Base-by-base conservation (phyloP, 2,329 filamentous ascomycete genomes). In the Pseudogymnoascus sp. region DNA sequence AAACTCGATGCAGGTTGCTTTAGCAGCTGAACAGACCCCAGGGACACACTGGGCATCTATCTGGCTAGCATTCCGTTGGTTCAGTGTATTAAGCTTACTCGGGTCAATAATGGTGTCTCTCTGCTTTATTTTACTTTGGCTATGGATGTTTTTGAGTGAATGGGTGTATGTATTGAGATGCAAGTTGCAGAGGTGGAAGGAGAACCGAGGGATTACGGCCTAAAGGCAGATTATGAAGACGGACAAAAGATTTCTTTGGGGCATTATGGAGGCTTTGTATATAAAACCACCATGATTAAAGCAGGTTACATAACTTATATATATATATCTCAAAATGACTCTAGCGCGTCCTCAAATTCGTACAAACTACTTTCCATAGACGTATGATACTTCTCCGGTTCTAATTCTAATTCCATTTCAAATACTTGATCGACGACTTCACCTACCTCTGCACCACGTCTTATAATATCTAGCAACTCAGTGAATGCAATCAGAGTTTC, bases 1-100 rank as follows among this genome's bases (percentile, higher is more conserved):
- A 40, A 69, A 63, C 21, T 68, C 65, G 14, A 51, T 72, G 42
- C 68, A 71, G 63, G 65, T 71, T 10, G 63, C 39, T 18, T 51
- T 71, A 23, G 61, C 66, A 1, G 67, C 67, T 2, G 63, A 63
- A 14, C 37, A 39, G 37, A 39, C 14, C 14, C 37, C 14, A 39
- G 47, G 3, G 26, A 54, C 47, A 21, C 26, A 54, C 8, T 54
- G 21, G 26, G 47, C 18, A 54, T 6, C 11, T 21, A 54, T 54
- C 6, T 16, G 37, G 37, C 14, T 39, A 16, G 37, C 37, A 14
- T 39, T 16, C 6, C 14, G 14, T 39, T 39, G 12, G 37, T 39
- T 39, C 6, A 39, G 14, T 39, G 6, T 39, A 39, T 16, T 39
- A n/a, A 39, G 37, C 14, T 39, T 39, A 14, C n/a, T 39, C 12